Evolutionary conservation across 805 yeast species (phyloP), one percentile per base, ranked within the genome.

Genomic region (Yamadazyma phyllophila): DNA sequence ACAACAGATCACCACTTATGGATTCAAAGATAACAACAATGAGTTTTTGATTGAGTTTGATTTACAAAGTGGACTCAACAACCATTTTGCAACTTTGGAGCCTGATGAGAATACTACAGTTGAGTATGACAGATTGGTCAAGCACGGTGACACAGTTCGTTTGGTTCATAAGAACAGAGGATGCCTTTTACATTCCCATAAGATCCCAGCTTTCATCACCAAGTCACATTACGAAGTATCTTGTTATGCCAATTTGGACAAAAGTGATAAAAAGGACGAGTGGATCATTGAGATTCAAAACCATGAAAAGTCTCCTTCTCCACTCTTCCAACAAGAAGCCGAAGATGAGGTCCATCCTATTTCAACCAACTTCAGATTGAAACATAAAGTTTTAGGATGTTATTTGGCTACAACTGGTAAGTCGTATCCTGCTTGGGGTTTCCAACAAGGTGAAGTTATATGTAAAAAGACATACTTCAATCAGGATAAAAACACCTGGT

Each of bases 1-100:
- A 67, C 97, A 91, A 65, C 99, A 94, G 66, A 76, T 94, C 41
- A 94, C 99, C 24, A 88, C 94, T 6, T 94, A 94, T 63, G 88
- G 91, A 14, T 89, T 82, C 65, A 88, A 88, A 61, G 98, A 94
- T 63, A 67, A 75, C 43, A 92, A 94, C 67, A 94, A 92, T 63
- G 80, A 85, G 44, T 91, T 96, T 86, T 58, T 76, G 26, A 71
- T 89, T 54, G 84, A 85, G 55, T 76, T 83, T 58, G 76, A 73
- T 26, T 74, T 86, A 62, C 76, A 67, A 7, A 69, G 72, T 32
- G 62, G 65, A 1, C 34, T 40, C 13, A 49, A 48, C 26, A 61
- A 61, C 16, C 54, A 60, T 38, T 60, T 53, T 53, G 72, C 74
- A 9, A 63, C 71, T 2, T 50, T 61, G 1, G 65, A 60, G 39